Evolutionary conservation across 106 monocot species (phyloP), one percentile per base, ranked within the genome.

Genomic region (Narthecium ossifragum): DNA sequence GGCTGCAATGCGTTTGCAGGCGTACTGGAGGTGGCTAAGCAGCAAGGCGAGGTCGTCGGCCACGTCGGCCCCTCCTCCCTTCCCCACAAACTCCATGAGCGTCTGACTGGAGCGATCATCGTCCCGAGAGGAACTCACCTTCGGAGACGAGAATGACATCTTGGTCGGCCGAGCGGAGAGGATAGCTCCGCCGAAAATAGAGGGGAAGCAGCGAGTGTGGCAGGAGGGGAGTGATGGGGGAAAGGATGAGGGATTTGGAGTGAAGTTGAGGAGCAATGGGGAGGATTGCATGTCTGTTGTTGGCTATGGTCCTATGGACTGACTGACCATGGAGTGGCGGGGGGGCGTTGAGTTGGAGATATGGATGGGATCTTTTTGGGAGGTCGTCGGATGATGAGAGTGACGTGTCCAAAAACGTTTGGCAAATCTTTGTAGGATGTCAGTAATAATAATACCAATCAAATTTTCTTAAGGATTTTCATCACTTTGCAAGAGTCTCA

Each of bases 1-100:
- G 13, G 84, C 60, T 15, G 96, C 83, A 47, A 98, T 98, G 45
- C 74, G 70, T 76, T 98, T 98, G 70, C 87, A 91, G 22, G 90
- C 96, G 58, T 64, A 74, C 81, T 98, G 86, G 18, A 98, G 30
- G 57, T 98, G 96, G 29, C 57, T 30, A 22, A 98, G 31, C 46
- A 91, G 60, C 29, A 85, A 45, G 5, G 76, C 53, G 22, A 98
- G 74, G 51, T 98, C 96, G 57, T 87, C 96, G 1, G 76, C 73
- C 24, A 75, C 74, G 38, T 55, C 36, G 6, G 34, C 63, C 20
- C 54, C 75, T 34, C 54, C 75, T 34, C 62, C 66, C 51, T 65
- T 59, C 18, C 80, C 80, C 48, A 79, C 51, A 69, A 58, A 84
- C 56, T 93, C 92, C 62, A 85, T 39, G 39, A 93, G 73, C 28